Base-by-base conservation (phyloP, 75 land plant genomes). In the Cunninghamia lanceolata region DNA sequence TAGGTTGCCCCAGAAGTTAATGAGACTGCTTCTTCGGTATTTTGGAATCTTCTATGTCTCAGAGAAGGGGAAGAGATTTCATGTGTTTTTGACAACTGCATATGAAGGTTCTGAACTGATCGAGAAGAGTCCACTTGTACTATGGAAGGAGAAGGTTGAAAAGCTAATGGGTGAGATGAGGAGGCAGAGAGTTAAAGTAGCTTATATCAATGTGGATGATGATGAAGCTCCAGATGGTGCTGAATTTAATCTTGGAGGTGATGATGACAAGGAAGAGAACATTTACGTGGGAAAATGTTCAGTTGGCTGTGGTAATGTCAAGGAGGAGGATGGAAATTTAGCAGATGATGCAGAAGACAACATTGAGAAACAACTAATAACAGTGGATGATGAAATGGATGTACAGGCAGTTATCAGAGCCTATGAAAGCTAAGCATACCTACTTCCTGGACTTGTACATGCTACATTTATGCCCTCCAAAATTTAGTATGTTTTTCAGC, bases 11-110 rank as follows among this genome's bases (percentile, higher is more conserved):
- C 94, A 93, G 47, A 92, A 91, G 84, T 78, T 96, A 47, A 93
- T 92, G 93, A 89, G 93, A 83, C 84, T 96, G 30, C 85, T 94
- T 19, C 63, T 94, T 83, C 90, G 91, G 88, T 95, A 96, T 82
- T 90, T 87, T 85, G 94, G 91, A 3, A 93, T 94, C 28, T 96
- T 96, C 70, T 94, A 96, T 89, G 95, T 96, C 5, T 94, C 96
- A 15, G 91, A 92, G 84, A 93, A 93, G 85, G 98, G 98, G 30
- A 93, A 90, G 83, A 88, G 96, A 82, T 88, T 90, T 83, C 91
- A 89, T 78, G 96, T 92, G 30, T 96, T 92, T 88, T 84, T 96
- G 86, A 94, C 88, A 7, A 95, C 95, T 83, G 96, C 94, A 17
- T 96, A 96, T 89, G 82, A 93, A 14, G 91, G 94, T 19, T 88